Evolutionary conservation across 306 rosid genomes (phyloP).

Genomic region (Neltuma alba): DNA sequence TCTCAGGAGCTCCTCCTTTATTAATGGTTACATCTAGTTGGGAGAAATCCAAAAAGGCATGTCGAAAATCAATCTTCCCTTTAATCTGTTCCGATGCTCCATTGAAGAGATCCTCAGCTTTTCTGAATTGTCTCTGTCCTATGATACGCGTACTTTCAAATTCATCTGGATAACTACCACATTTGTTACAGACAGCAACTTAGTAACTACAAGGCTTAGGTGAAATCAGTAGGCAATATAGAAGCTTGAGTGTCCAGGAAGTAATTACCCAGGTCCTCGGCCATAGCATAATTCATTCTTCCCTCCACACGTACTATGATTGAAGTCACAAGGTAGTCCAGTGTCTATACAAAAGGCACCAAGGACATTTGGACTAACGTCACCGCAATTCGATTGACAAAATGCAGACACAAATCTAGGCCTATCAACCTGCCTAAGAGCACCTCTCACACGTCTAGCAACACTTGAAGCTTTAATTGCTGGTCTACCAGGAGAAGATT

Average conservation of each 20-base stretch:
- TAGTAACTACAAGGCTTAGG: conserved; percentile 27
- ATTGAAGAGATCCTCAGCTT: conserved; percentile 76
- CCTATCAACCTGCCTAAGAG: conserved; percentile 56
- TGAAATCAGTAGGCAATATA: conserved; percentile 22
- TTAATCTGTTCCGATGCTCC: conserved; percentile 67
- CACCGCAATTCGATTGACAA: conserved; percentile 95
- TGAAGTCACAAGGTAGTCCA: conserved; percentile 93
- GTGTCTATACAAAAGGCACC: conserved; percentile 86
- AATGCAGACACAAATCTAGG: conserved; percentile 88
- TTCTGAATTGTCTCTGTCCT: conserved; percentile 82
- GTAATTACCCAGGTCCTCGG: conserved; percentile 87
- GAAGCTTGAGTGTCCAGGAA: conserved; percentile 24
- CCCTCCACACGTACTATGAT: conserved; percentile 94
- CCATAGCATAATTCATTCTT: conserved; percentile 86
- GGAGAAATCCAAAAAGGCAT: conserved; percentile 79
- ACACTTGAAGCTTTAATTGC: conserved; percentile 55
- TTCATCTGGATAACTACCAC: conserved; percentile 88
- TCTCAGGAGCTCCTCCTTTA: conserved; percentile 54
- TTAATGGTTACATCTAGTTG: conserved; percentile 66
- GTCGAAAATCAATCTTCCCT: conserved; percentile 81
- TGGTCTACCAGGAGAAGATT: conserved; percentile 65
- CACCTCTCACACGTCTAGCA: conserved; percentile 77
- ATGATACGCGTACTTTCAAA: conserved; percentile 93
- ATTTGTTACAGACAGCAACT: conserved; percentile 30
- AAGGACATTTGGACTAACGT: conserved; percentile 94